Base-by-base conservation (phyloP, 768 basidiomycete genomes). In the Boletus vinaceobasis region DNA sequence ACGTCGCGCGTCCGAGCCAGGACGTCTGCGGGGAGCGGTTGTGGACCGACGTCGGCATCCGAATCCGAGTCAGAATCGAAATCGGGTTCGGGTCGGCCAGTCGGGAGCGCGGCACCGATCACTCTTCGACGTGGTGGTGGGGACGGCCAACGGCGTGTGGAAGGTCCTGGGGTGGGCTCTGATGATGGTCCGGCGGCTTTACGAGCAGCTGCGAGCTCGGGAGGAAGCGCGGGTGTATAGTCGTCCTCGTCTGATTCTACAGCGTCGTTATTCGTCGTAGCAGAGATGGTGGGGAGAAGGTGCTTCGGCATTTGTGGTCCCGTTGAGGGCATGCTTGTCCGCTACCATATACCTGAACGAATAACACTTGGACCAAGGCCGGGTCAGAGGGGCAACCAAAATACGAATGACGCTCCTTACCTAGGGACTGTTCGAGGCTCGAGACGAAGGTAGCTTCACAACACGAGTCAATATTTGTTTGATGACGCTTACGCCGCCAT, bases 31-130 rank as follows among this genome's bases (percentile, higher is more conserved):
- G 87, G 86, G 0, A 88, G 74, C 0, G 92, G 93, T 67, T 78
- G 80, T 1, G 96, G 96, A 1, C 95, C 95, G 50, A 93, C 78
- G 55, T 94, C 92, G 48, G 87, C 86, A 56, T 91, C 88, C 48
- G 79, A 79, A 51, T 86, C 86, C 44, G 81, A 79, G 31, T 83
- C 81, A 44, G 52, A 59, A 46, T 68, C 56, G 11, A 23, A 19
- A 19, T 38, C 51, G 17, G 14, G 70, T 4, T 73, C 65, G 26
- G 74, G 68, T 45, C 72, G 70, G 11, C 69, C 61, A 6, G 68
- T 66, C 11, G 83, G 84, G 26, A 83, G 63, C 2, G 85, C 69
- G 9, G 88, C 82, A 1, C 85, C 86, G 13, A 81, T 55, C 21
- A 74, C 67, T 69, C 73, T 77, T 53, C 61, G 65, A 14, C 58